Percentiles rank a stretch among this genome's conserved stretches.
Evolutionary conservation across 1,284 basidiomycete species (phyloP).

Genomic region (Termitomyces sp.): DNA sequence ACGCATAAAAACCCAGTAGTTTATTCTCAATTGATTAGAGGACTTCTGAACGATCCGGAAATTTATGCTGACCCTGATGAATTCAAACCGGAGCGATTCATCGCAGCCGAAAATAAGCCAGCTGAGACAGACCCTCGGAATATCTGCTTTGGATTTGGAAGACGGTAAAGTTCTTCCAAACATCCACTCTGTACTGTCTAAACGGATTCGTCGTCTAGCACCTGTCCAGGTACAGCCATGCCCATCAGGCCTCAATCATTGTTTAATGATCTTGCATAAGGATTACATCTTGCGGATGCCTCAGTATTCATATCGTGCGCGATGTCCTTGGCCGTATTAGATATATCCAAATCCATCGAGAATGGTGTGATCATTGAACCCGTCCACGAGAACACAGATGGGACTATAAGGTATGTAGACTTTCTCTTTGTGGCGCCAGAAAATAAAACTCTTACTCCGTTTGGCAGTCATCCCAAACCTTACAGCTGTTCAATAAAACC

Average conservation of each 20-base stretch:
- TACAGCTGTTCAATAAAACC: too few relatives aligned
- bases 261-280: not conserved
- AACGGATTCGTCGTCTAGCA: not conserved
- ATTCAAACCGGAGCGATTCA: not conserved
- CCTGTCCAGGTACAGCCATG: not conserved
- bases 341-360: not conserved
- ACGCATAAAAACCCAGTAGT: not conserved
- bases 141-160: not conserved
- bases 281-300: not conserved
- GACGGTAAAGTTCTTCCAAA: not conserved
- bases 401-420: not conserved
- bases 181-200: not conserved
- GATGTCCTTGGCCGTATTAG: not conserved
- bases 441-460: too few relatives aligned
- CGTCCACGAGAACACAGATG: not conserved
- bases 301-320: not conserved
- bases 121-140: not conserved
- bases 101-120: not conserved
- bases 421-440: too few relatives aligned
- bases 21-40: not conserved
- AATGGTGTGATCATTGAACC: not conserved
- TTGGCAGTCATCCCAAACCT: too few relatives aligned
- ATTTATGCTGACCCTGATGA: not conserved
- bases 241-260: not conserved
- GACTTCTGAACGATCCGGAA: not conserved